These are phyloP conservation scores for Paramarasmius palmivorus DNA, from an alignment of 1,284 basidiomycete species.

Conservation along the genomic window DNA sequence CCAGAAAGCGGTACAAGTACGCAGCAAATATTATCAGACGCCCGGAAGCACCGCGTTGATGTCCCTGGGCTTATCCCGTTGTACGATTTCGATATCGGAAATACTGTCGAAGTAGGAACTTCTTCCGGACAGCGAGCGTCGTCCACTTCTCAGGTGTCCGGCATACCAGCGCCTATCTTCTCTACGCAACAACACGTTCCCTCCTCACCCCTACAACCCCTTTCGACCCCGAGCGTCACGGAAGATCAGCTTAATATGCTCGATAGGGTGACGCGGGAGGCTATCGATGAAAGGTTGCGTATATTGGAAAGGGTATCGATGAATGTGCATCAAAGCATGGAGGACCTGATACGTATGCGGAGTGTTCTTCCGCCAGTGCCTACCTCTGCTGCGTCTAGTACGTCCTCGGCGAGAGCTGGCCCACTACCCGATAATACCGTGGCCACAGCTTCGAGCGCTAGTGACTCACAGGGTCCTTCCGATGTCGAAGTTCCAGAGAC, in stretches of 20 bases:
- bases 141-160: background rate
- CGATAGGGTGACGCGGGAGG: slow-evolving; percentile 70
- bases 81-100: slow-evolving; percentile 33
- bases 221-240: slow-evolving; percentile 51
- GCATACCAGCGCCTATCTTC: background rate
- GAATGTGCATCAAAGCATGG: slow-evolving; percentile 67
- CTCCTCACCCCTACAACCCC: slow-evolving; percentile 8
- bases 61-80: slow-evolving; percentile 57
- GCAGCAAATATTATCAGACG: background rate
- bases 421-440: background rate
- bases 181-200: background rate
- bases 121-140: background rate
- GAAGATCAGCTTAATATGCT: slow-evolving; percentile 60
- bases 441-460: background rate
- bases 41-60: slow-evolving; percentile 17
- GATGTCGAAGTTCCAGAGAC: background rate
- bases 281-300: slow-evolving; percentile 79
- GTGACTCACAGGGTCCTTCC: background rate
- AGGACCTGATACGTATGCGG: slow-evolving; percentile 74
- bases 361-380: slow-evolving; percentile 58
- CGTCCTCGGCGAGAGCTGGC: background rate
- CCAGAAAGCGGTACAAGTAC: background rate
- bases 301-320: slow-evolving; percentile 75
- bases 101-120: background rate
- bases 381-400: background rate